Evolutionary conservation across 768 basidiomycete species (phyloP).

Genomic region (Boletus pseudopeckii): DNA sequence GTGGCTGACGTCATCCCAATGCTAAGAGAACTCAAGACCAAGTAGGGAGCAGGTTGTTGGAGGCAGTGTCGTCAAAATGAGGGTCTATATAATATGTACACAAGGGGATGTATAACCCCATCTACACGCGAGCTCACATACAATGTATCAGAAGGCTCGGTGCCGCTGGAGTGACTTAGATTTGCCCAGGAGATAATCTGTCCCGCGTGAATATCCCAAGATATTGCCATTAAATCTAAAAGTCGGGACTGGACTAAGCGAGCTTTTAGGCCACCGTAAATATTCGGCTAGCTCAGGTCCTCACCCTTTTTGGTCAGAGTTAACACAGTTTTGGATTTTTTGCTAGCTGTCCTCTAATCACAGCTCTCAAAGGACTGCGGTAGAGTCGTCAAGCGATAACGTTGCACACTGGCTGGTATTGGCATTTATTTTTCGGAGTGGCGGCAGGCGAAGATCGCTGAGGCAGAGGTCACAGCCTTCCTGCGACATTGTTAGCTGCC

Average conservation of each 20-base stretch:
- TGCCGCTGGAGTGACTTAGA: neutral
- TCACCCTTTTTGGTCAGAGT: too few species aligned
- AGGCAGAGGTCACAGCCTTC: slow-evolving; percentile 12
- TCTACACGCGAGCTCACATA: neutral
- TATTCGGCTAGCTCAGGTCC: too few species aligned
- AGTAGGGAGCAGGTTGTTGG: slow-evolving; percentile 3
- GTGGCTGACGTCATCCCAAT: slow-evolving; percentile 31
- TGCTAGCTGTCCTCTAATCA: too few species aligned
- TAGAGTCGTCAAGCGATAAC: neutral
- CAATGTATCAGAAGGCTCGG: neutral
- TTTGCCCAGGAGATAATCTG: neutral
- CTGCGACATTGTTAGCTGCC: slow-evolving; percentile 6
- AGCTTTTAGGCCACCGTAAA: too few species aligned
- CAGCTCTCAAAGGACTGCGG: too few species aligned
- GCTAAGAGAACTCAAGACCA: slow-evolving; percentile 24
- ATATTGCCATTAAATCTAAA: too few species aligned
- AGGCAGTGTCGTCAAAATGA: neutral
- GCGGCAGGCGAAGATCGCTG: neutral
- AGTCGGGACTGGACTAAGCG: too few species aligned
- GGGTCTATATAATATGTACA: neutral
- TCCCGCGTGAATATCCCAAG: slow-evolving; percentile 5
- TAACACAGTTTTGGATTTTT: too few species aligned
- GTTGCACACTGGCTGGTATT: neutral
- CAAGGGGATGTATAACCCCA: neutral
- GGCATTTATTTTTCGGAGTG: neutral